Conservation (phyloP, 345 rosid genomes). For the Excoecaria agallocha region DNA sequence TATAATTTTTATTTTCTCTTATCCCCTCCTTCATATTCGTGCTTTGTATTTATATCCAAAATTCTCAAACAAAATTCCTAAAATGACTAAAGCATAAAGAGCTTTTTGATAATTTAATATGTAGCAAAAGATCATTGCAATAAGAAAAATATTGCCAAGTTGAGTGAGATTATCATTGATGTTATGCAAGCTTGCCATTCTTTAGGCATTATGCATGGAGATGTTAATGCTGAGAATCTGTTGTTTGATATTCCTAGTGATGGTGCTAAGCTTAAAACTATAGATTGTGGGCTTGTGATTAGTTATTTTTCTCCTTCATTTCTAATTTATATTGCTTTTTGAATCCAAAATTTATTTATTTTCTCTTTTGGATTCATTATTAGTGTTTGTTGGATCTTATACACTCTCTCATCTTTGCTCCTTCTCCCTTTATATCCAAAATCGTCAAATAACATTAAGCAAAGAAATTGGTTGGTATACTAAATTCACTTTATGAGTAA, state of each 20-base stretch:
- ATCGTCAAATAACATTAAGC: no score
- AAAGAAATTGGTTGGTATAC: no score
- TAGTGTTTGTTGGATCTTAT: background rate
- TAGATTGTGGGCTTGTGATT: slow-evolving; percentile 97
- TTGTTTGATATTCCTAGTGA: slow-evolving; percentile 68
- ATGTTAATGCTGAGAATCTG: slow-evolving; percentile 97
- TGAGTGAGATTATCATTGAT: slow-evolving; percentile 77
- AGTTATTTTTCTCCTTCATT: background rate
- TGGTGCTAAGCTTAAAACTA: slow-evolving; percentile 82
- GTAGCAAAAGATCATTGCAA: slow-evolving; percentile 89
- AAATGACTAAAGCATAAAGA: slow-evolving; percentile 22
- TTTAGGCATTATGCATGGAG: slow-evolving; percentile 93
- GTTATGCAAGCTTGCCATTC: slow-evolving; percentile 95
- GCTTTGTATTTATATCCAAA: no score
- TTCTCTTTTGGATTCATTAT: background rate
- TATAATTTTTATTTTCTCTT: no score
- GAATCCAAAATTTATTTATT: background rate
- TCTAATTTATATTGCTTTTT: background rate
- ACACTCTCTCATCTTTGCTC: no score
- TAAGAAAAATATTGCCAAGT: slow-evolving; percentile 78
- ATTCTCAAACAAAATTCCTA: no score
- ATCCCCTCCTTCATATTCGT: no score
- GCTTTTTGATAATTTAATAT: slow-evolving; percentile 90
- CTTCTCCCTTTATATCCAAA: no score
- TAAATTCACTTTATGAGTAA: no score